phyloP scores from a whole-genome alignment of 1,139 yeast species.

The Yamadazyma mexicana region DNA sequence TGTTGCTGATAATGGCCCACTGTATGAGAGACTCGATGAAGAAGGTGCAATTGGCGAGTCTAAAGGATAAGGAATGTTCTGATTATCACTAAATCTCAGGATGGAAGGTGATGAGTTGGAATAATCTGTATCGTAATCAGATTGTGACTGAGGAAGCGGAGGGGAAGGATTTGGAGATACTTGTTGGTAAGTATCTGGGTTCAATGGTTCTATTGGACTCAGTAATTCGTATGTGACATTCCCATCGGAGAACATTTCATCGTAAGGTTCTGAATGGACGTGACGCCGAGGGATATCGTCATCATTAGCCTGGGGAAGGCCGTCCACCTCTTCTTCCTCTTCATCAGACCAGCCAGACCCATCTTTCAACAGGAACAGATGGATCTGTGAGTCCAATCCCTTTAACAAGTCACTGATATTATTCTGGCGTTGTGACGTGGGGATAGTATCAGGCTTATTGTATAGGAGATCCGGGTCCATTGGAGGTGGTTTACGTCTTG shows the following conservation, averaged over 20 bases:
- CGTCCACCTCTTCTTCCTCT: not conserved
- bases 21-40: conserved; percentile 10
- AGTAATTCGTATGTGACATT: not conserved
- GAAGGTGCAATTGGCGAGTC: conserved; percentile 20
- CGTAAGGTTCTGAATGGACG: no score
- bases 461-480: conserved; percentile 1
- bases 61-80: conserved; percentile 19
- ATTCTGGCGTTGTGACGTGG: not conserved
- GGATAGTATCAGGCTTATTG: not conserved
- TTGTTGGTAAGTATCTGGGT: not conserved
- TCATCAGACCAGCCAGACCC: not conserved
- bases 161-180: not conserved
- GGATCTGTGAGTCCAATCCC: conserved; percentile 11
- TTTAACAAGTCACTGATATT: conserved; percentile 11
- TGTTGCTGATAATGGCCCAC: conserved; percentile 2
- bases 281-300: not conserved
- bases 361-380: not conserved
- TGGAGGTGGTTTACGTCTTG: conserved; percentile 15
- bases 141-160: conserved; percentile 2
- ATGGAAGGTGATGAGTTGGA: conserved; percentile 13
- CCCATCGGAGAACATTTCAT: not conserved
- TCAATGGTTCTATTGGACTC: not conserved
- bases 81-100: conserved; percentile 2
- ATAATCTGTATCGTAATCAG: conserved; percentile 12
- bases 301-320: not conserved